A percentile compares a stretch with the other conserved stretches of the same genome.
Conservation (phyloP, 2,329 filamentous ascomycete species). For the Ascochyta fabae region DNA sequence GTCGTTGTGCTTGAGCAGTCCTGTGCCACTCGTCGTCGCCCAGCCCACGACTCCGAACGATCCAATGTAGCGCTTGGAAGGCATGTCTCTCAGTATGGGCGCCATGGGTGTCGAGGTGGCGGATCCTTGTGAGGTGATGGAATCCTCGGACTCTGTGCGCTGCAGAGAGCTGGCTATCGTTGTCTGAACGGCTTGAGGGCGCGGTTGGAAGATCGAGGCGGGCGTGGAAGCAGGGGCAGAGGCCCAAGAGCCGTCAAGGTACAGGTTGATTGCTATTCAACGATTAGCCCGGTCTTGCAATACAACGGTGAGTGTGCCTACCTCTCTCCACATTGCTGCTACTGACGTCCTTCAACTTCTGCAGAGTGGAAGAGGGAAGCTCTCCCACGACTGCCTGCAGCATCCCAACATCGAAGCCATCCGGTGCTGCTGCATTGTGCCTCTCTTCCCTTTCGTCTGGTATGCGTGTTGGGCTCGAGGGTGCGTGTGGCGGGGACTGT, state of each 20-base stretch:
- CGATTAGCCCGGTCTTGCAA: conserved; percentile 16
- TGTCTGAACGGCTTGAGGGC: conserved; percentile 27
- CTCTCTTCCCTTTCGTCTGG: conserved; percentile 14
- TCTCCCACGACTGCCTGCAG: conserved; percentile 66
- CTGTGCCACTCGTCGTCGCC: conserved; percentile 83
- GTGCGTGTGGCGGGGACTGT: conserved; percentile 40
- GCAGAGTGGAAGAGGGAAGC: conserved; percentile 53
- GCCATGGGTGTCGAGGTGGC: conserved; percentile 25
- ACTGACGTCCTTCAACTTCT: conserved; percentile 57
- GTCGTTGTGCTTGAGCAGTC: conserved; percentile 81
- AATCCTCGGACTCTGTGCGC: conserved; percentile 35
- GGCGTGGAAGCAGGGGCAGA: conserved; percentile 29
- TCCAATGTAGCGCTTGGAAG: conserved; percentile 77
- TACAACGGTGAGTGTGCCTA: conserved; percentile 12
- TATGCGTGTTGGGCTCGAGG: conserved; percentile 19
- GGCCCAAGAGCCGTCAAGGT: conserved; percentile 69
- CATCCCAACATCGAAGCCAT: conserved; percentile 61
- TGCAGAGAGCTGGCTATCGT: conserved; percentile 32
- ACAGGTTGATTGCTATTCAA: conserved; percentile 64
- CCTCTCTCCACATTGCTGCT: conserved; percentile 62
- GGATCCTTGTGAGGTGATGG: conserved; percentile 30
- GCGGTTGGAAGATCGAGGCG: conserved; percentile 26
- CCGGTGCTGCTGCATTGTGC: conserved; percentile 19
- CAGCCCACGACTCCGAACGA: conserved; percentile 91
- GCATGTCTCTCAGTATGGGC: conserved; percentile 52